Base-by-base conservation (phyloP, 2,329 filamentous ascomycete genomes). In the Parasarocladium wereldwijsianum region DNA sequence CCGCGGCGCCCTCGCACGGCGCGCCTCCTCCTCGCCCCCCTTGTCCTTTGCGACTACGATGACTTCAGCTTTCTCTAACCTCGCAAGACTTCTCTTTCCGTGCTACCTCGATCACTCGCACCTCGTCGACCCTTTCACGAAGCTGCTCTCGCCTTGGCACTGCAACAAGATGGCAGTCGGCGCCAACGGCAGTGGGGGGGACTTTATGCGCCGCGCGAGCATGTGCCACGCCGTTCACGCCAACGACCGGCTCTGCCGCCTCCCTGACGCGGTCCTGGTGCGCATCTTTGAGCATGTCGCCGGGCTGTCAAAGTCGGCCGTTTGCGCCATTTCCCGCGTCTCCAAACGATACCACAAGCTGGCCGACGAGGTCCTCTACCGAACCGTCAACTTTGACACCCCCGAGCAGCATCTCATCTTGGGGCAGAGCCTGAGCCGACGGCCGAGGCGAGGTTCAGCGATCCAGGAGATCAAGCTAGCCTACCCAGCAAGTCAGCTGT, bases 381-480 rank as follows among this genome's bases (percentile, higher is more conserved):
- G 58, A 39, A 57, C 49, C 4, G 56, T 64, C 2, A 52, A 50
- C 14, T 65, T 64, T 45, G 47, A 58, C 21, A 54, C 51, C 17
- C 59, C 60, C 0, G 55, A 62, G 38, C 53, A 62, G 14, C 61
- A 65, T 36, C 46, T 64, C 10, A 50, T 54, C 32, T 65, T 64
- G 41, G 58, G 58, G 39, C 49, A 64, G 43, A 62, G 60, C 8
- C 57, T 65, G 12, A 46, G 40, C 9, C 54, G 57, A 25, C 51
- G 61, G 2, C 58, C 57, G 5, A 52, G 61, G 24, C 58, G 61
- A 13, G 61, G 60, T 10, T 63, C 59, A 3, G 47, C 57, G 31
- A 64, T 64, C 34, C 50, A 58, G 28, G 53, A 53, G 37, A 49
- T 62, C 35, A 54, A 51, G 37, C 49, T 65, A 18, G 54, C 55